These are phyloP conservation scores for Camelina sativa DNA, from an alignment of 345 rosid genomes.

Conservation along the genomic window DNA sequence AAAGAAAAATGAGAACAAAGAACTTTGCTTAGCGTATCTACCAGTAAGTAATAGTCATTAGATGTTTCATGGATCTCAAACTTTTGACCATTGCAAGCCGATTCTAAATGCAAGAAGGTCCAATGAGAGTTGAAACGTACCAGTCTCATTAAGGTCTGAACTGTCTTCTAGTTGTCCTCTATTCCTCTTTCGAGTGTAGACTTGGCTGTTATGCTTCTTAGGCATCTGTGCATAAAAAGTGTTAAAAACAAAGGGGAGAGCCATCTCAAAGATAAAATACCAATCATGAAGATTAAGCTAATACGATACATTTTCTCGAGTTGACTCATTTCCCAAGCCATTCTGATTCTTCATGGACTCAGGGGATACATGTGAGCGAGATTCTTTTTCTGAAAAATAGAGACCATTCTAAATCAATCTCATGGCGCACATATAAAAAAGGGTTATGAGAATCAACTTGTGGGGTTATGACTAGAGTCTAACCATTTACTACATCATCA, in stretches of 20 bases:
- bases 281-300: neutral
- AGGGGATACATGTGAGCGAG: constrained; percentile 5
- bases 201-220: neutral
- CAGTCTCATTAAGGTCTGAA: neutral
- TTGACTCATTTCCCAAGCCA: constrained; percentile 1
- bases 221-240: constrained; percentile 2
- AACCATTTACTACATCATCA: constrained; percentile 40
- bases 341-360: neutral
- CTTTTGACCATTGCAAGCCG: neutral
- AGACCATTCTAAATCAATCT: neutral
- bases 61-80: neutral
- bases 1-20: neutral
- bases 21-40: neutral
- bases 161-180: neutral
- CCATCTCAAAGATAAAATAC: constrained; percentile 3
- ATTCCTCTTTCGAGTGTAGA: constrained; percentile 21
- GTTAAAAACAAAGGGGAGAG: neutral
- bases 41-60: neutral
- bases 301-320: neutral
- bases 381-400: constrained; percentile 39
- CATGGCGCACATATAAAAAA: neutral
- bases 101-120: neutral
- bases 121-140: constrained; percentile 12
- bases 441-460: neutral
- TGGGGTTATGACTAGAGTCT: neutral